phyloP scores from a whole-genome alignment of 2,329 filamentous ascomycete species.

The Blumeria hordei region DNA sequence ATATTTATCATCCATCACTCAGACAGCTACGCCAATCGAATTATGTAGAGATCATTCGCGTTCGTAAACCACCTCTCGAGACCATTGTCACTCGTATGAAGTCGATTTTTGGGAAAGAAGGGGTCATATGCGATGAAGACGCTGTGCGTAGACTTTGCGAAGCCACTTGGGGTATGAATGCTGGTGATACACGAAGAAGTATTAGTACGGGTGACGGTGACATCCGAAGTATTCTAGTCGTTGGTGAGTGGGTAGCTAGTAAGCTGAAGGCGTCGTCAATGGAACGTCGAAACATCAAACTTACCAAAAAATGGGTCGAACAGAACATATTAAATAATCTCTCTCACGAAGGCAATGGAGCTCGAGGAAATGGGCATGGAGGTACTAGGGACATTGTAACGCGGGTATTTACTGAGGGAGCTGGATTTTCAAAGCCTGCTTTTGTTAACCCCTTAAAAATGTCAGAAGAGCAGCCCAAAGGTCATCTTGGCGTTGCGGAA shows the following conservation, averaged over 20 bases:
- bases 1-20: constrained; percentile 79
- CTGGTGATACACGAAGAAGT: constrained; percentile 43
- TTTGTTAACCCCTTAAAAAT: constrained; percentile 10
- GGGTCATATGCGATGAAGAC: constrained; percentile 69
- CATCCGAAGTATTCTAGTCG: constrained; percentile 62
- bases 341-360: constrained; percentile 43
- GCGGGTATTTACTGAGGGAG: constrained; percentile 57
- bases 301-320: constrained; percentile 60
- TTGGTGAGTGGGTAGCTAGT: constrained; percentile 65
- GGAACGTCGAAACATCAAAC: constrained; percentile 17
- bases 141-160: constrained; percentile 69
- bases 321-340: constrained; percentile 43
- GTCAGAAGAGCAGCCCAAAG: constrained; percentile 19
- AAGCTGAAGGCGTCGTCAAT: constrained; percentile 30
- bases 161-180: constrained; percentile 56
- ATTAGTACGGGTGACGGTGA: constrained; percentile 49
- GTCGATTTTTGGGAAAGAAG: constrained; percentile 67
- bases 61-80: constrained; percentile 70
- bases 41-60: constrained; percentile 73
- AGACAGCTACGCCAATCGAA: constrained; percentile 65
- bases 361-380: constrained; percentile 47
- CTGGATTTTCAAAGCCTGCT: constrained; percentile 30
- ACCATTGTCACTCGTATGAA: constrained; percentile 66
- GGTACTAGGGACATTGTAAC: constrained; percentile 50
- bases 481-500: constrained; percentile 47